Evolutionary conservation across 768 basidiomycete species (phyloP).

Genomic region (Crucibulum laeve): DNA sequence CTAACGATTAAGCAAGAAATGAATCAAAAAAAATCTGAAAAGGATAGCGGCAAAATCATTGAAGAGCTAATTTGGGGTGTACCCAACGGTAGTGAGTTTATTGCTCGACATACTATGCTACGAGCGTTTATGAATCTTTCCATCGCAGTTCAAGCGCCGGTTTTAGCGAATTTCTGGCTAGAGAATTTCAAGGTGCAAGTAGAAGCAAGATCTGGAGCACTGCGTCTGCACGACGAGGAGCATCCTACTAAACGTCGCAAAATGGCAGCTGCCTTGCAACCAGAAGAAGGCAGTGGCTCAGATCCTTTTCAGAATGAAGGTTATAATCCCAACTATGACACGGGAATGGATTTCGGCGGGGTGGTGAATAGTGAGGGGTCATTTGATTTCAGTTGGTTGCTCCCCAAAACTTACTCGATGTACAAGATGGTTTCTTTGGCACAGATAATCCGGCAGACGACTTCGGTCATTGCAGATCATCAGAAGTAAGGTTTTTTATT

Average conservation of each 20-base stretch:
- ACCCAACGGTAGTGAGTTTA: constrained; percentile 57
- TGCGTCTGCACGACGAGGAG: constrained; percentile 36
- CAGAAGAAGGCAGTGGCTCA: constrained; percentile 7
- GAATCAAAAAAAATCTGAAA: constrained; percentile 50
- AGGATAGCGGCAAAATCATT: constrained; percentile 45
- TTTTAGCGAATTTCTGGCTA: constrained; percentile 72
- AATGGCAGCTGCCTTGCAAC: constrained; percentile 14
- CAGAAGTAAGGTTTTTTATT: constrained; percentile 43
- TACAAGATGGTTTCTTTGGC: not conserved
- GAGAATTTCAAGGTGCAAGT: constrained; percentile 69
- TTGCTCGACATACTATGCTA: not conserved
- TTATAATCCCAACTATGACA: too few species aligned
- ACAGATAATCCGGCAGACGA: too few species aligned
- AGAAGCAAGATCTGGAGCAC: constrained; percentile 48
- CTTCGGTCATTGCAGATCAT: too few species aligned
- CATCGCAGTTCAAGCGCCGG: constrained; percentile 64
- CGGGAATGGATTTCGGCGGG: too few species aligned
- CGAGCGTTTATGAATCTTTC: not conserved
- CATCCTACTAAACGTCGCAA: constrained; percentile 47
- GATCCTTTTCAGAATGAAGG: constrained; percentile 9
- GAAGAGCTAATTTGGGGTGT: constrained; percentile 65
- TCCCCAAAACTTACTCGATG: too few species aligned
- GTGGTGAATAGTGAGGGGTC: too few species aligned
- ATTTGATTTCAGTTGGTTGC: too few species aligned
- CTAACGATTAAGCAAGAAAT: constrained; percentile 45